Evolutionary conservation across 139 green algal genomes (phyloP), one percentile per base, ranked within the genome.

Genomic region (Tetradesmus obliquus): DNA sequence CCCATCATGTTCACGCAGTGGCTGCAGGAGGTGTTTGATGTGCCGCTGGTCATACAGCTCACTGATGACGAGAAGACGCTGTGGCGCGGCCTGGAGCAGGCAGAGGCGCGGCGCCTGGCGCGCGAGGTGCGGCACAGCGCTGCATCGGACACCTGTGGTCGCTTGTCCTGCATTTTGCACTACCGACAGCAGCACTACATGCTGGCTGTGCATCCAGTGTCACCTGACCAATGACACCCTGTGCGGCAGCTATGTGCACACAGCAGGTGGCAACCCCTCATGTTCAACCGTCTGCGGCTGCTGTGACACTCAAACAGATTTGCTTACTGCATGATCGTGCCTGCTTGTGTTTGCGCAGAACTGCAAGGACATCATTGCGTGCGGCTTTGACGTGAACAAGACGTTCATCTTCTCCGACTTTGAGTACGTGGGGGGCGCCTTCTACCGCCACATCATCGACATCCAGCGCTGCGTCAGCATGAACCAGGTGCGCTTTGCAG

Each of bases 391-490:
- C 91, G 82, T 97, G 9, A 86, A 94, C 20, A 96, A 96, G 84
- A 99, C 98, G 4, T 99, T 99, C 95, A 99, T 99, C 88, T 99
- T 99, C 95, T 96, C 91, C 1, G 98, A 99, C 94, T 99, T 98
- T 93, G 97, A 99, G 84, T 99, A 98, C 91, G 94, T 99, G 71
- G 97, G 97, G 60, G 97, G 97, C 24, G 94, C 95, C 15, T 99
- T 99, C 88, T 99, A 99, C 94, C 94, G 96, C 88, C 99, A 99
- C 94, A 97, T 99, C 55, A 94, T 97, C 3, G 90, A 94, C 69
- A 99, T 99, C 58, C 97, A 99, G 91, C 92, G 94, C 91, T 97
- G 92, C 55, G 98, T 99, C 74, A 99, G 96, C 17, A 96, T 99
- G 92, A 99, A 99, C 95, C 96, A 99, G 93, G 97, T 98, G 19